phyloP scores from a whole-genome alignment of 768 basidiomycete genomes.

The Rhizopogon salebrosus region DNA sequence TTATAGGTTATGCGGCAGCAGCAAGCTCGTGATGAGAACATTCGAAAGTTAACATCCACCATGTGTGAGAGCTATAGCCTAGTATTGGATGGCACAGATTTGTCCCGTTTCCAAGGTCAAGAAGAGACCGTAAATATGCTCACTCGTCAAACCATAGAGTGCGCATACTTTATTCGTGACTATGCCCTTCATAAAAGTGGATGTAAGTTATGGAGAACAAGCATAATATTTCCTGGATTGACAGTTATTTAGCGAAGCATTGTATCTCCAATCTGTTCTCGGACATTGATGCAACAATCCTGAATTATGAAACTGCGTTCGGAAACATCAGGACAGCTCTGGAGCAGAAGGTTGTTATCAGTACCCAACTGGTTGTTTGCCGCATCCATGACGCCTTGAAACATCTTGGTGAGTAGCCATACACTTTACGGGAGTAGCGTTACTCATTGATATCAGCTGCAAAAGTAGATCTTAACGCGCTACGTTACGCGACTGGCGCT shows the following conservation, averaged over 20 bases:
- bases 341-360: background rate
- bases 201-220: constrained; percentile 6
- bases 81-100: background rate
- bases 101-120: background rate
- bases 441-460: background rate
- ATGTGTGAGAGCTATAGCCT: constrained; percentile 1
- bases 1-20: background rate
- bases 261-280: background rate
- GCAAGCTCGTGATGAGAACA: background rate
- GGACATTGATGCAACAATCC: background rate
- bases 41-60: background rate
- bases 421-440: background rate
- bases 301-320: background rate
- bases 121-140: constrained; percentile 2
- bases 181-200: constrained; percentile 20
- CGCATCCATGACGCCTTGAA: constrained; percentile 1
- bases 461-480: background rate
- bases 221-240: background rate
- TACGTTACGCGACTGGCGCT: background rate
- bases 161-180: constrained; percentile 21
- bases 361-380: background rate
- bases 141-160: constrained; percentile 20
- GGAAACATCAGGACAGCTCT: background rate
- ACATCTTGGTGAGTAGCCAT: background rate
- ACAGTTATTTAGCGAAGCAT: background rate